Evolutionary conservation across 768 basidiomycete species (phyloP), one percentile per base, ranked within the genome.

Genomic region (Butyriboletus loyo): DNA sequence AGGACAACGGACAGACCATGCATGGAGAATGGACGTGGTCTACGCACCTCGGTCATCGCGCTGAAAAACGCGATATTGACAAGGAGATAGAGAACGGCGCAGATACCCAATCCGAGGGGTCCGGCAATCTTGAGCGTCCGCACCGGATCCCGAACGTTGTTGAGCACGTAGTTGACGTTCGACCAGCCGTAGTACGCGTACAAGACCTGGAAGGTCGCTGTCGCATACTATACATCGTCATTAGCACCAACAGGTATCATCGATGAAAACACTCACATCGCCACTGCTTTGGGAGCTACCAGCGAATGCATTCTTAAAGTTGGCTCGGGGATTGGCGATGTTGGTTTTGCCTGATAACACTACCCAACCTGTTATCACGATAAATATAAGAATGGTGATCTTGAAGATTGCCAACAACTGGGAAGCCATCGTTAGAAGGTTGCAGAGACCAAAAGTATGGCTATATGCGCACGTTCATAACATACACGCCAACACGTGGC

Each of bases 151-250:
- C 76, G 78, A 47, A 85, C 81, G 10, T 84, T 81, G 66, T 82
- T 83, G 51, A 84, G 65, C 7, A 54, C 82, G 47, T 81, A 81
- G 61, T 83, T 83, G 42, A 79, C 77, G 42, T 79, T 81, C 2
- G 78, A 79, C 82, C 83, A 84, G 5, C 82, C 82, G 4, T 65
- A 31, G 48, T 76, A 80, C 1, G 76, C 65, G 52, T 74, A 72
- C 17, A 85, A 68, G n/a, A 85, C 80, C 55, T 83, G 83, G 75
- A 82, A 83, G 2, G 75, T 82, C 2, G 81, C 83, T 1, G 82
- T 82, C 0, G 82, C 82, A 49, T 83, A 85, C 82, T 83, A 48
- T 7, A 8, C 41, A 3, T 21, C 4, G n/a, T 31, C 31, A 19
- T 49, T 28, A 6, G 25, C 13, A 39, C 11, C 22, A 17, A n/a